Conservation (phyloP, 441 rosid genomes). For the Rhodomyrtus psidioides region DNA sequence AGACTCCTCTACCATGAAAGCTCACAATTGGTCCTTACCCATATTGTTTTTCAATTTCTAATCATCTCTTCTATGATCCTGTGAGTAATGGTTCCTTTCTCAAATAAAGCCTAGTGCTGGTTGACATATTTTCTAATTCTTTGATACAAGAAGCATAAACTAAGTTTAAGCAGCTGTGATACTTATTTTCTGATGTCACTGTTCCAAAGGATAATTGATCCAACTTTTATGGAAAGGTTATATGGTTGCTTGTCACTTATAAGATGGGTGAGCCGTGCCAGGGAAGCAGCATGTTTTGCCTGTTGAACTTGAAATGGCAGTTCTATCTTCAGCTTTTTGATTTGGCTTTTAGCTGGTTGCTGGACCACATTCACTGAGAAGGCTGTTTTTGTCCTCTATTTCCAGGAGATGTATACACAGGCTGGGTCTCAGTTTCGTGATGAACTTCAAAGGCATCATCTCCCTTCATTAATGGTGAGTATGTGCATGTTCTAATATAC, state of each 20-base stretch:
- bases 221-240: background rate
- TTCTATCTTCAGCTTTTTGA: background rate
- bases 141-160: background rate
- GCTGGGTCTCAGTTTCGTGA: conserved; percentile 90
- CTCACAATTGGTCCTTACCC: background rate
- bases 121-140: background rate
- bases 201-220: background rate
- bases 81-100: background rate
- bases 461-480: conserved; percentile 79
- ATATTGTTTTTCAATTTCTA: background rate
- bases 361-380: background rate
- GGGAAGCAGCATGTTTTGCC: background rate
- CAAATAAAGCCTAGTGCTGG: background rate
- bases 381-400: conserved; percentile 6
- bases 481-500: background rate
- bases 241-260: background rate
- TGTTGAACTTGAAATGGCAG: background rate
- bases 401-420: conserved; percentile 92
- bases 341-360: background rate
- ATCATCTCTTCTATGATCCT: background rate
- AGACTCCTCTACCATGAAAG: background rate
- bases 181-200: background rate
- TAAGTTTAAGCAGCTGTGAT: background rate
- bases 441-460: conserved; percentile 90
- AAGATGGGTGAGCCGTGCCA: background rate